Evolutionary conservation across 2,329 filamentous ascomycete genomes (phyloP), one percentile per base, ranked within the genome.

Genomic region (Ceratocystis smalleyi): DNA sequence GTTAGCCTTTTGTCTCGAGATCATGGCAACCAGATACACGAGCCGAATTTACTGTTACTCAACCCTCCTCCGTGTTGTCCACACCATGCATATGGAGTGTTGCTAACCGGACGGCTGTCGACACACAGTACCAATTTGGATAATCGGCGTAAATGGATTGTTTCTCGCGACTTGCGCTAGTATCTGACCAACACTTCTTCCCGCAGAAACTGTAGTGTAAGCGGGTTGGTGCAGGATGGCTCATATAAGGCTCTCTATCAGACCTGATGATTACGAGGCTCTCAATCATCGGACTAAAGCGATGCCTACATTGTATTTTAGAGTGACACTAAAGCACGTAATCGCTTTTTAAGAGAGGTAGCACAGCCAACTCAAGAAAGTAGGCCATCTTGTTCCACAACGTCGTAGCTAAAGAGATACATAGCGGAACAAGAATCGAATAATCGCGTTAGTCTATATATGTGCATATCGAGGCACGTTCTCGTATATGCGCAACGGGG

Each of bases 241-340:
- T 15, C n/a, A n/a, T 55, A 40, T 35, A 40, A 22, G 63, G 63
- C 67, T 67, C 64, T 64, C 78, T 82, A 76, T 83, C 82, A 84
- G 82, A 84, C 74, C 80, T 78, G 78, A 75, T 60, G 76, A 78
- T 77, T 77, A 75, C 78, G 75, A 82, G 77, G 73, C 72, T 59
- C 79, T 83, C 79, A 80, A 78, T 77, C 74, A 75, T 75, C 76
- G 81, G 81, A 83, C 82, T 84, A 84, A 81, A 80, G 77, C 78
- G 78, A 78, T 74, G 81, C 83, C 80, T 77, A 84, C 81, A 84
- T 80, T 67, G 35, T 59, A 59, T n/a, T 8, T n/a, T 5, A 40
- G 54, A 30, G 17, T 32, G 32, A 57, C 27, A 19, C 15, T 2
- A n/a, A 30, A 57, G 22, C 8, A 12, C 12, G 35, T 40, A 15